Conservation (phyloP, 2,329 filamentous ascomycete genomes). For the Metarhizium brunneum region DNA sequence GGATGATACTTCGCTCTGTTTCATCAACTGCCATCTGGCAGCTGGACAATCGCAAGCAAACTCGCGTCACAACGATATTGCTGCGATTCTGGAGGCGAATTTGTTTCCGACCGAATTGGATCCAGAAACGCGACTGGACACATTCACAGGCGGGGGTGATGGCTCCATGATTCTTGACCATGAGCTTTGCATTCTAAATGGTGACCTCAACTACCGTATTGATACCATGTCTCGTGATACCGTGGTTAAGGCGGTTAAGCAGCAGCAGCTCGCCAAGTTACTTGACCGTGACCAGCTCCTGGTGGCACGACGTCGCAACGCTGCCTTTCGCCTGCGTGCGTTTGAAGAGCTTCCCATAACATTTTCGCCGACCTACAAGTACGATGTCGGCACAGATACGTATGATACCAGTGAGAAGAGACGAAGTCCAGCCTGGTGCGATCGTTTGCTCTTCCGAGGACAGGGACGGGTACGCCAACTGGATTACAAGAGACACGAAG, state of each 20-base stretch:
- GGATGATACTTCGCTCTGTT: constrained; percentile 89
- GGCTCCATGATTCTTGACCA: constrained; percentile 93
- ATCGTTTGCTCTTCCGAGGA: constrained; percentile 81
- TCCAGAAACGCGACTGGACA: constrained; percentile 58
- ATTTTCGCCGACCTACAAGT: constrained; percentile 96
- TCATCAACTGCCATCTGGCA: constrained; percentile 94
- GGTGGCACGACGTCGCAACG: constrained; percentile 79
- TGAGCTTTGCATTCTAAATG: constrained; percentile 93
- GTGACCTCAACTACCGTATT: constrained; percentile 96
- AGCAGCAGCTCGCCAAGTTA: constrained; percentile 73
- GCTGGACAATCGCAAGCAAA: constrained; percentile 87
- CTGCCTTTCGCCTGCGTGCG: constrained; percentile 75
- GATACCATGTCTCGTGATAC: constrained; percentile 93
- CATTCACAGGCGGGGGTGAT: constrained; percentile 85
- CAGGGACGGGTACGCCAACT: constrained; percentile 74
- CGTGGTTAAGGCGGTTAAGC: constrained; percentile 75
- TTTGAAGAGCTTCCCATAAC: constrained; percentile 88
- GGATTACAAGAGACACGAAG: constrained; percentile 82
- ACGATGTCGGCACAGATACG: constrained; percentile 87
- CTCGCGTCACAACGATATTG: constrained; percentile 85
- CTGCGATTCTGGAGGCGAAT: constrained; percentile 74
- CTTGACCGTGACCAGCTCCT: constrained; percentile 91
- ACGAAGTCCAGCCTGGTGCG: constrained; percentile 91
- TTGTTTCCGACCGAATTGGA: constrained; percentile 67
- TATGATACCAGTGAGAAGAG: constrained; percentile 96